phyloP scores from a whole-genome alignment of 78 protist species.

The Diacronema lutheri region DNA sequence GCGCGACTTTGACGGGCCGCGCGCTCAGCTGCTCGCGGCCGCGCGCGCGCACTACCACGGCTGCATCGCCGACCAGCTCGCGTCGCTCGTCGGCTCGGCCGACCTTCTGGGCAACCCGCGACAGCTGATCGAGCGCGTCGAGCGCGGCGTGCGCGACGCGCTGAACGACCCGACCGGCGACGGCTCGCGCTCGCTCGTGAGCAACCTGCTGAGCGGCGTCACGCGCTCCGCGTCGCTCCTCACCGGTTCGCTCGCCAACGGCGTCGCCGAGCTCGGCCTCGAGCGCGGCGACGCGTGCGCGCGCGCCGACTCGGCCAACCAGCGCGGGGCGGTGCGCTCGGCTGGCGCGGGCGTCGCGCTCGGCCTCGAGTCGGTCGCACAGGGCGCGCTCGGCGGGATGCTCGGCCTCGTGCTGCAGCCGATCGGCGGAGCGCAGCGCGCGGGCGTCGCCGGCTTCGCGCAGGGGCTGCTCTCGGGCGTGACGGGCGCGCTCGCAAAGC shows the following conservation, averaged over 20 bases:
- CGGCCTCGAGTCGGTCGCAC: neutral
- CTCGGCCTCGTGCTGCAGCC: too few species aligned
- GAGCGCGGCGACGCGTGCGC: neutral
- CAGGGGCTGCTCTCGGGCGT: neutral
- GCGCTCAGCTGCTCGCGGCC: too few species aligned
- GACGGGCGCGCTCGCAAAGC: neutral
- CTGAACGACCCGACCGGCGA: slow-evolving; percentile 9
- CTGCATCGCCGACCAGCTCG: neutral
- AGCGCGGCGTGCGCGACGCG: neutral
- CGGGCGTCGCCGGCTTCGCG: neutral
- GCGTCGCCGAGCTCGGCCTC: neutral
- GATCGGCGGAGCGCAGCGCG: neutral
- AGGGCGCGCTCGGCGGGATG: neutral
- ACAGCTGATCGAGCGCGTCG: neutral
- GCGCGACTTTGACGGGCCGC: too few species aligned
- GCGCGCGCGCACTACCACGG: too few species aligned
- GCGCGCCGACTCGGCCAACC: neutral
- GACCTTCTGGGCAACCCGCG: slow-evolving; percentile 27
- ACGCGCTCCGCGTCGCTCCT: neutral
- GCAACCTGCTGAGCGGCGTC: neutral
- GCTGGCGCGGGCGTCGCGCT: neutral
- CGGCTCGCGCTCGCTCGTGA: neutral
- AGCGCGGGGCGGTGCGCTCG: neutral
- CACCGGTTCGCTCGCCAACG: neutral
- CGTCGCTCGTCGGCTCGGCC: neutral